These are phyloP conservation scores for Ulota crispa DNA, from an alignment of 225 moss, liverwort and hornwort species.

Conservation along the genomic window DNA sequence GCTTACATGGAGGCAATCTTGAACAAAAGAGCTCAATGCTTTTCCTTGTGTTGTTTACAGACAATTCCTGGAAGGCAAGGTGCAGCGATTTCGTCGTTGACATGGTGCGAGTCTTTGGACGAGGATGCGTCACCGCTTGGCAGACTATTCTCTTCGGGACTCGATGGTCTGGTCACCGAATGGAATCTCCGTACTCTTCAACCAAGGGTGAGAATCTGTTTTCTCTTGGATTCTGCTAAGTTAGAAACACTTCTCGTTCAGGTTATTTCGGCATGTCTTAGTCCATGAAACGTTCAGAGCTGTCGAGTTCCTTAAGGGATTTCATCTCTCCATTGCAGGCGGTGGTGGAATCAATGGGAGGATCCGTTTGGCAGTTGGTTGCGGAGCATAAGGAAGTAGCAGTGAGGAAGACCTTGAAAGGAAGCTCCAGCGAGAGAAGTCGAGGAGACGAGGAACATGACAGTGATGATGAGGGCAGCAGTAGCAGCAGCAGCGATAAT, in stretches of 20 bases:
- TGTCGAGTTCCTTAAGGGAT: neutral
- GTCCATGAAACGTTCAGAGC: constrained; percentile 18
- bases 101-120: constrained; percentile 71
- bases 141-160: constrained; percentile 85
- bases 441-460: constrained; percentile 42
- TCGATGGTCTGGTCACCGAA: constrained; percentile 89
- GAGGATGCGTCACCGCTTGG: constrained; percentile 59
- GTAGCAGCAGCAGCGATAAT: constrained; percentile 53
- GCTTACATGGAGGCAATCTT: neutral
- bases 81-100: constrained; percentile 79
- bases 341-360: constrained; percentile 80
- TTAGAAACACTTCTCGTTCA: no score
- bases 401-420: constrained; percentile 22
- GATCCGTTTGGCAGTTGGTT: constrained; percentile 91
- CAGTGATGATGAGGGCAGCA: constrained; percentile 57
- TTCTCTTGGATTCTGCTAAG: neutral
- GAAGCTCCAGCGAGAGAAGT: constrained; percentile 24
- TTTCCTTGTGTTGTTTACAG: constrained; percentile 44
- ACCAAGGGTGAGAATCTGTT: constrained; percentile 49
- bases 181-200: constrained; percentile 88
- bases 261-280: neutral
- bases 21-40: neutral
- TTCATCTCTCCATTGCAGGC: constrained; percentile 48
- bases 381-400: constrained; percentile 53
- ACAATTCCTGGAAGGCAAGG: constrained; percentile 83